These are phyloP conservation scores for Raphanus raphanistrum DNA, from an alignment of 345 rosid genomes.

Conservation along the genomic window DNA sequence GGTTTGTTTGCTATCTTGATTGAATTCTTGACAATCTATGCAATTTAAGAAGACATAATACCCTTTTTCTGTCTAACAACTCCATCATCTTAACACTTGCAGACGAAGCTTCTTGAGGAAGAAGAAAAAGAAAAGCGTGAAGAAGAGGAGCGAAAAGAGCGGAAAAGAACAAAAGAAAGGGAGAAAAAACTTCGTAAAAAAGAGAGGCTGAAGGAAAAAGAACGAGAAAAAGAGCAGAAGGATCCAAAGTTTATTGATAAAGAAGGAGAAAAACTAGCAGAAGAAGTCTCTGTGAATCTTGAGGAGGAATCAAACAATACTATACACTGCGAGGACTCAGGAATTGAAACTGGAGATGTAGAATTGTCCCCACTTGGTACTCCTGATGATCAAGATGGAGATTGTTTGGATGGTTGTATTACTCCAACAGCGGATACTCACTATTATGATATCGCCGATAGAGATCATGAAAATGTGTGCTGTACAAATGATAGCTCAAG, in stretches of 20 bases:
- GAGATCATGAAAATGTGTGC: constrained; percentile 45
- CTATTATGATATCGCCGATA: constrained; percentile 42
- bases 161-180: constrained; percentile 83
- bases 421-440: constrained; percentile 43
- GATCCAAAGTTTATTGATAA: constrained; percentile 34
- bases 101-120: constrained; percentile 93
- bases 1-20: constrained; percentile 45
- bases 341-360: constrained; percentile 47
- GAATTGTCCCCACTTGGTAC: constrained; percentile 55
- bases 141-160: constrained; percentile 90
- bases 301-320: constrained; percentile 49
- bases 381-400: constrained; percentile 50
- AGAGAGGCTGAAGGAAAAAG: constrained; percentile 92
- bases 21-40: neutral
- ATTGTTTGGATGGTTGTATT: constrained; percentile 39
- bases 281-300: constrained; percentile 41
- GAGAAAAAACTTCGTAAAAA: constrained; percentile 92
- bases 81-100: constrained; percentile 31
- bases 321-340: constrained; percentile 43
- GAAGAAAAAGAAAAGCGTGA: constrained; percentile 95
- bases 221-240: constrained; percentile 64
- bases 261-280: constrained; percentile 1
- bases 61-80: constrained; percentile 9
- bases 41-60: neutral
- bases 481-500: constrained; percentile 51